Evolutionary conservation across 768 basidiomycete species (phyloP).

Genomic region (Rhizopogon vinicolor): DNA sequence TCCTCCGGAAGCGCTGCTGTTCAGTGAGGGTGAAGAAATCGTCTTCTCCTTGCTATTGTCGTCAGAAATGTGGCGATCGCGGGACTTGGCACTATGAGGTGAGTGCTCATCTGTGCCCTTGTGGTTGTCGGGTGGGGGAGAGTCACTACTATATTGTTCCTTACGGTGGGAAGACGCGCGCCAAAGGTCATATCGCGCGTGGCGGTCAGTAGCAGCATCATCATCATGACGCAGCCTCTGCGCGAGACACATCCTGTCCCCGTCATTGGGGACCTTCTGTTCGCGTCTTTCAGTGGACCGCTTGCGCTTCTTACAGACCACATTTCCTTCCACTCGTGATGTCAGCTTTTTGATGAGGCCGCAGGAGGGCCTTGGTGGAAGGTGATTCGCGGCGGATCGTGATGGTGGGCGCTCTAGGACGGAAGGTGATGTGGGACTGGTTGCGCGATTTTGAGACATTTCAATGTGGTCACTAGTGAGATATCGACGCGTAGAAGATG

Average conservation of each 20-base stretch:
- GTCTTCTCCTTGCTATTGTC: background rate
- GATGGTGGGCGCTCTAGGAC: background rate
- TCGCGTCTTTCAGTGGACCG: background rate
- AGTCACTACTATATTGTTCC: background rate
- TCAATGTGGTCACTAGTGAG: background rate
- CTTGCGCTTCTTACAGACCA: slow-evolving; percentile 1
- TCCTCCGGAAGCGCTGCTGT: background rate
- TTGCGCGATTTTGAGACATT: background rate
- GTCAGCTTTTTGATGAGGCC: background rate
- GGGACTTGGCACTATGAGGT: background rate
- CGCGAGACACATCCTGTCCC: background rate
- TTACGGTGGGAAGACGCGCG: background rate
- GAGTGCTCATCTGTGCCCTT: background rate
- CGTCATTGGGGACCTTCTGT: background rate
- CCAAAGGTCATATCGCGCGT: background rate
- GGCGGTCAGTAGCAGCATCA: background rate
- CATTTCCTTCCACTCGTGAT: background rate
- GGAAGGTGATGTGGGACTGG: background rate
- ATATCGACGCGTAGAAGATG: background rate
- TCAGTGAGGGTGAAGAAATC: background rate
- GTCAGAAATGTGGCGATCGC: background rate
- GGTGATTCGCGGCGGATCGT: background rate
- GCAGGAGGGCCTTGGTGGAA: background rate
- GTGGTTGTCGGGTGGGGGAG: background rate
- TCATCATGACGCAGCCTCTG: background rate